These are phyloP conservation scores for Diaporthe amygdali DNA, from an alignment of 2,329 filamentous ascomycete genomes.

Conservation along the genomic window DNA sequence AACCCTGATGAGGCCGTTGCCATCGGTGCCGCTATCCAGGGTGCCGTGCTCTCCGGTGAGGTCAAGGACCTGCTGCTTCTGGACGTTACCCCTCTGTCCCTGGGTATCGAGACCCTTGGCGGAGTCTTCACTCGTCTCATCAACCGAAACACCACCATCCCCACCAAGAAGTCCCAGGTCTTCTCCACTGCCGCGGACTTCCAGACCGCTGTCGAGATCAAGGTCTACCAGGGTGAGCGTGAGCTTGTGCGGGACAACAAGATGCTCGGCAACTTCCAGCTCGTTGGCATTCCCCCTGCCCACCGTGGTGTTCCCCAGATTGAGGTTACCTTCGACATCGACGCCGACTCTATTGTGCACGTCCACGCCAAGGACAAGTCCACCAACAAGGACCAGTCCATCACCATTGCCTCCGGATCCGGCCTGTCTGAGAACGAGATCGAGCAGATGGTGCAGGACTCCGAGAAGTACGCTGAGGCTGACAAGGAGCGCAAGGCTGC, in stretches of 20 bases:
- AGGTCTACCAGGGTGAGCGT: constrained; percentile 99
- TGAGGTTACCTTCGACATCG: constrained; percentile 98
- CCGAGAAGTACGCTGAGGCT: constrained; percentile 91
- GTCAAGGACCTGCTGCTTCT: constrained; percentile 95
- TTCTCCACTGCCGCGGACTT: constrained; percentile 98
- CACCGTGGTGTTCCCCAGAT: constrained; percentile 96
- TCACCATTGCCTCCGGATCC: constrained; percentile 97
- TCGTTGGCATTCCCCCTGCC: constrained; percentile 94
- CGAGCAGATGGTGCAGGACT: constrained; percentile 95
- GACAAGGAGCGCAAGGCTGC: constrained; percentile 97
- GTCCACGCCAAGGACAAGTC: constrained; percentile 99
- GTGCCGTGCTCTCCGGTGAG: constrained; percentile 94
- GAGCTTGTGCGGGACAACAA: constrained; percentile 99
- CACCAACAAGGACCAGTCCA: constrained; percentile 99
- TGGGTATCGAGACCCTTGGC: constrained; percentile 97
- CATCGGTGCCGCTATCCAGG: constrained; percentile 96
- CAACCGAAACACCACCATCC: constrained; percentile 99
- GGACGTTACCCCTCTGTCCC: constrained; percentile 93
- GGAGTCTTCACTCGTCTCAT: constrained; percentile 98
- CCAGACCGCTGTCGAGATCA: constrained; percentile 99
- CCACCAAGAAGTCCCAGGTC: constrained; percentile 98
- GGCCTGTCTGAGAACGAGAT: constrained; percentile 96
- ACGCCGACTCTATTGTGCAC: constrained; percentile 97
- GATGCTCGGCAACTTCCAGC: constrained; percentile 98
- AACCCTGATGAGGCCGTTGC: constrained; percentile 99